These are phyloP conservation scores for Ophiocordyceps polyrhachis-furcata DNA, from an alignment of 2,329 filamentous ascomycete genomes.

Conservation along the genomic window DNA sequence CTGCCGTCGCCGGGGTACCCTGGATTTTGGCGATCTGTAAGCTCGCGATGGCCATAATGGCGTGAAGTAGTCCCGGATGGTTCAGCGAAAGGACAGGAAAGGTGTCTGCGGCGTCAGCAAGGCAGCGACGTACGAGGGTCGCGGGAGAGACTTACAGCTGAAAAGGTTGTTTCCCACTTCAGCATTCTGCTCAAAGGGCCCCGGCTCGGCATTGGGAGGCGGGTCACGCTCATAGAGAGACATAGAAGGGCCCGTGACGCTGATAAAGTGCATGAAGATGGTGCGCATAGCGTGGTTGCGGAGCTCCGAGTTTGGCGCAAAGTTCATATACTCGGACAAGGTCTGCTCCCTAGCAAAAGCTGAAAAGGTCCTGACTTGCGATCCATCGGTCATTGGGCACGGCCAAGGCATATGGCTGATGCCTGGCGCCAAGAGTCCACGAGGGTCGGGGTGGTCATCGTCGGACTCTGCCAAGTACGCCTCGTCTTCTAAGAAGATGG, in stretches of 20 bases:
- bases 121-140: background rate
- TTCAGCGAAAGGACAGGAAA: constrained; percentile 70
- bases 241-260: constrained; percentile 69
- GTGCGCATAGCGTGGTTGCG: constrained; percentile 63
- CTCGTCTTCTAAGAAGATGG: constrained; percentile 29
- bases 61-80: constrained; percentile 74
- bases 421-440: constrained; percentile 13
- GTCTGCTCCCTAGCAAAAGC: constrained; percentile 27
- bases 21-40: constrained; percentile 77
- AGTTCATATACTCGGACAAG: constrained; percentile 48
- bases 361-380: constrained; percentile 29
- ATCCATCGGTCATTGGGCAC: constrained; percentile 14
- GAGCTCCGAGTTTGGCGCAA: constrained; percentile 49
- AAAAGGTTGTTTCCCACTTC: constrained; percentile 46
- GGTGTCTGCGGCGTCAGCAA: constrained; percentile 32
- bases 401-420: constrained; percentile 17
- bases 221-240: constrained; percentile 77
- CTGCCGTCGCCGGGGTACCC: constrained; percentile 53
- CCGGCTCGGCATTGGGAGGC: constrained; percentile 43
- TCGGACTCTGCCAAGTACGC: constrained; percentile 43
- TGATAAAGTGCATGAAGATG: constrained; percentile 83
- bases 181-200: constrained; percentile 40
- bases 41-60: constrained; percentile 73
- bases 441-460: constrained; percentile 28
- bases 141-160: constrained; percentile 28